Percentiles rank a stretch among this genome's conserved stretches.
Evolutionary conservation across 495 filamentous ascomycete genomes (phyloP).

Genomic region (Penicillium cinerascens): DNA sequence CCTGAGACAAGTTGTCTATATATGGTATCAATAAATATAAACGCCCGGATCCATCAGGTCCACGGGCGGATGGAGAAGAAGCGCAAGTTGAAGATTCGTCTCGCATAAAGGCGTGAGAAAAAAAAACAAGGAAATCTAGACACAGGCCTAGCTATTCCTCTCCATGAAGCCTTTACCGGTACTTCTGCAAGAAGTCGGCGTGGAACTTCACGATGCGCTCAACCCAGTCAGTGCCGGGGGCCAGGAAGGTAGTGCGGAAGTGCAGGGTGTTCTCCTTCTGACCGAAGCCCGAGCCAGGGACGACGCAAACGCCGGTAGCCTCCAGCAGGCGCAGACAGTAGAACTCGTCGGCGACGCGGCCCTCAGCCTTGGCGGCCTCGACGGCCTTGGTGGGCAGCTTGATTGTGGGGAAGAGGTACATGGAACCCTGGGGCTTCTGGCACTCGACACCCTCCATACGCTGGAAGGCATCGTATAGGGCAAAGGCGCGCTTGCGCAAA

Average conservation of each 20-base stretch:
- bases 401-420: slow-evolving; percentile 99
- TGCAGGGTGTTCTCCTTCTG: slow-evolving; percentile 89
- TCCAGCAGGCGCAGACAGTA: slow-evolving; percentile 89
- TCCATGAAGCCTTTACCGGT: slow-evolving; percentile 29
- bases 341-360: slow-evolving; percentile 81
- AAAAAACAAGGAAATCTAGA: not conserved
- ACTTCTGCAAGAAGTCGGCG: slow-evolving; percentile 86
- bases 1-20: slow-evolving; percentile 5
- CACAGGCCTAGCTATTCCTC: not conserved
- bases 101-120: slow-evolving; percentile 7
- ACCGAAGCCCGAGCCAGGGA: slow-evolving; percentile 89
- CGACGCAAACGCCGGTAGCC: slow-evolving; percentile 92
- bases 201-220: slow-evolving; percentile 87
- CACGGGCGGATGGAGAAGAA: not conserved
- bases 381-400: slow-evolving; percentile 69
- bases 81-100: not conserved
- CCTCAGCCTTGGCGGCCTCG: slow-evolving; percentile 68
- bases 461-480: slow-evolving; percentile 84
- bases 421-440: slow-evolving; percentile 79
- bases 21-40: slow-evolving; percentile 16
- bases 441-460: slow-evolving; percentile 94
- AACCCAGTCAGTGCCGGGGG: slow-evolving; percentile 94
- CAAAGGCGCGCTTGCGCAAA: slow-evolving; percentile 71
- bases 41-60: not conserved
- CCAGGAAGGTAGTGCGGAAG: slow-evolving; percentile 95